Percentiles rank a stretch among this genome's conserved stretches.
phyloP scores from a whole-genome alignment of 495 filamentous ascomycete genomes.

The Podospora pseudoanserina region DNA sequence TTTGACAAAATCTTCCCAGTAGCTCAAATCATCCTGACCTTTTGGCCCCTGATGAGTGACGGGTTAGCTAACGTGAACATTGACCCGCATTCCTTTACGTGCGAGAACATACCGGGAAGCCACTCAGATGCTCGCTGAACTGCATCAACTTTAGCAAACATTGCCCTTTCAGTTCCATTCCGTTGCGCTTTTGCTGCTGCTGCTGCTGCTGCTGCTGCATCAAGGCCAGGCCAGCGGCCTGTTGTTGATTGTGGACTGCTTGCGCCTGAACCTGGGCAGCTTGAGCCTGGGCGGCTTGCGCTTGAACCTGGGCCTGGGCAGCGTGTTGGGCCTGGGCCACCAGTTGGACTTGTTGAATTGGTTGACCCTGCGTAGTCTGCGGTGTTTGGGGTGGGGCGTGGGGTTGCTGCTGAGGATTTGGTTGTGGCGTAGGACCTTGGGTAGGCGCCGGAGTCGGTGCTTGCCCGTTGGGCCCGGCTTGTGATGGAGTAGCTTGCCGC shows the following conservation, averaged over 20 bases:
- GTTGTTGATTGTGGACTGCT: slow-evolving; percentile 14
- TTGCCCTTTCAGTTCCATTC: slow-evolving; percentile 54
- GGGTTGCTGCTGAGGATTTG: slow-evolving; percentile 38
- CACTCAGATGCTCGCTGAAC: slow-evolving; percentile 68
- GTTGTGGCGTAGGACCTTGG: slow-evolving; percentile 35
- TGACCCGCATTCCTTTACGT: background rate
- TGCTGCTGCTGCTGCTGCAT: slow-evolving; percentile 18
- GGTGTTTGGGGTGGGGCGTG: slow-evolving; percentile 45
- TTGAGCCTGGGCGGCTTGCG: slow-evolving; percentile 15
- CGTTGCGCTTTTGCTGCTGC: slow-evolving; percentile 46
- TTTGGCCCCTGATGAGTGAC: slow-evolving; percentile 45
- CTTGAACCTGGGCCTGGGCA: slow-evolving; percentile 33
- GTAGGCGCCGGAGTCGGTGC: slow-evolving; percentile 30
- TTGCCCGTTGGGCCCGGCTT: slow-evolving; percentile 30
- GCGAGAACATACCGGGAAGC: slow-evolving; percentile 52
- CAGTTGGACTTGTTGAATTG: slow-evolving; percentile 48
- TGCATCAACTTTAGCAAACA: slow-evolving; percentile 61
- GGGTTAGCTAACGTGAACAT: slow-evolving; percentile 15
- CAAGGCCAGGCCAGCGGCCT: slow-evolving; percentile 30
- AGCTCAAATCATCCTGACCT: slow-evolving; percentile 57
- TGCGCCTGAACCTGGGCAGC: slow-evolving; percentile 17
- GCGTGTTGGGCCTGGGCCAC: slow-evolving; percentile 20
- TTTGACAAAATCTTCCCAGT: slow-evolving; percentile 74
- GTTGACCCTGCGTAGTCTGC: slow-evolving; percentile 52
- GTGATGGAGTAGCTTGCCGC: slow-evolving; percentile 47